Percentiles rank a stretch among this genome's conserved stretches.
phyloP scores from a whole-genome alignment of 805 yeast genomes.

The Metschnikowia henanensis region DNA sequence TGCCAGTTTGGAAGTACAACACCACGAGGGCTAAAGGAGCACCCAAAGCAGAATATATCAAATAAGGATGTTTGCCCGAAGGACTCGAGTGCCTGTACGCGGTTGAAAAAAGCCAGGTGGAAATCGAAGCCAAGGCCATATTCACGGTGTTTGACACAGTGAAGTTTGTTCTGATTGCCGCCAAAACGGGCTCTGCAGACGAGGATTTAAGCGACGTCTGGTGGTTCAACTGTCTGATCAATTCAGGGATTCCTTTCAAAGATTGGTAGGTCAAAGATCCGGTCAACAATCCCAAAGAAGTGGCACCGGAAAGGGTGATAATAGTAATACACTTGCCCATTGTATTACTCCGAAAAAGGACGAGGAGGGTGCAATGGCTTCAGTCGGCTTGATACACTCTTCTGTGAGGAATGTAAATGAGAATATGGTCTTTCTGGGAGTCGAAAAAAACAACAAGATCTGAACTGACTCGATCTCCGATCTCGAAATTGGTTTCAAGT shows the following conservation, averaged over 20 bases:
- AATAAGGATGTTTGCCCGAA: conserved; percentile 67
- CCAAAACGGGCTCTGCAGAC: conserved; percentile 12
- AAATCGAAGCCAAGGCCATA: conserved; percentile 42
- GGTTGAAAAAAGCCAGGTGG: conserved; percentile 47
- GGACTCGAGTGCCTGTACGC: conserved; percentile 59
- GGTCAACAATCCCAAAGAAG: conserved; percentile 67
- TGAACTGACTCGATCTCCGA: too few relatives aligned
- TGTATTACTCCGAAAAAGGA: background rate
- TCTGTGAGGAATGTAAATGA: too few relatives aligned
- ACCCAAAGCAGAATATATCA: conserved; percentile 63
- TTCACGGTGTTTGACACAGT: conserved; percentile 32
- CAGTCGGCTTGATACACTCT: too few relatives aligned
- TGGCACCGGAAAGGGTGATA: conserved; percentile 62
- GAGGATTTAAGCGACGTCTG: conserved; percentile 17
- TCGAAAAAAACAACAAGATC: too few relatives aligned
- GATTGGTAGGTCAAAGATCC: conserved; percentile 48
- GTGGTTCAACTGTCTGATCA: conserved; percentile 29
- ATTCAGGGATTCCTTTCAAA: conserved; percentile 27
- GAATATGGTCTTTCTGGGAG: too few relatives aligned
- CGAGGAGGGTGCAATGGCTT: too few relatives aligned
- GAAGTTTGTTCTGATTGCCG: conserved; percentile 22
- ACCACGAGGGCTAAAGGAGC: conserved; percentile 39
- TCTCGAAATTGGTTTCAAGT: too few relatives aligned
- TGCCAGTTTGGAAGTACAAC: conserved; percentile 14
- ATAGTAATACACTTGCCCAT: conserved; percentile 40